phyloP scores from a whole-genome alignment of 129 eudicot genomes.

The Scalesia atractyloides region DNA sequence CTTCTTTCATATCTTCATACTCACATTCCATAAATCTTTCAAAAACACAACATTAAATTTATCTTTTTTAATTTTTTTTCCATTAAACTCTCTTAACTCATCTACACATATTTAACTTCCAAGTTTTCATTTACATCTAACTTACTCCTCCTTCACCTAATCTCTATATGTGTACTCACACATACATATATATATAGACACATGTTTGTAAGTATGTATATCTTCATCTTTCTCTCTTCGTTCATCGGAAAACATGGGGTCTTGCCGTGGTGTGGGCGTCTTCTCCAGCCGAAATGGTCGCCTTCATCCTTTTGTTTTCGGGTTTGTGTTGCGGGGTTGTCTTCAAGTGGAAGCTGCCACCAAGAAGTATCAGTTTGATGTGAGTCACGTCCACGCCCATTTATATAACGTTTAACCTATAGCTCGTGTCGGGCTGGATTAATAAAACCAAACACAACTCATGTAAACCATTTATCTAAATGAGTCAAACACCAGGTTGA shows the following conservation, averaged over 20 bases:
- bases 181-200: conserved; percentile 2
- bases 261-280: conserved; percentile 21
- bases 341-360: conserved; percentile 39
- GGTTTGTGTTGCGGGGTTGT: conserved; percentile 15
- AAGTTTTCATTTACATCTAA: conserved; percentile 32
- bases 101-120: conserved; percentile 39
- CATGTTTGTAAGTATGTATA: conserved; percentile 18
- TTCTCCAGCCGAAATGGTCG: background rate
- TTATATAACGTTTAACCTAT: background rate
- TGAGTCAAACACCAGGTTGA: background rate
- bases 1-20: conserved; percentile 3
- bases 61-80: background rate
- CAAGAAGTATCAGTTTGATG: conserved; percentile 56
- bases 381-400: conserved; percentile 15
- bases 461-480: background rate
- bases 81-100: conserved; percentile 19
- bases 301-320: conserved; percentile 19
- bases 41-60: background rate
- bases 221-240: conserved; percentile 10
- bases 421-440: background rate
- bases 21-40: conserved; percentile 12
- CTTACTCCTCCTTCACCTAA: conserved; percentile 38
- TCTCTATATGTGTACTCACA: background rate
- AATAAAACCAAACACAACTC: background rate
- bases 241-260: conserved; percentile 30